phyloP scores from a whole-genome alignment of 345 rosid species.

The Acer negundo region DNA sequence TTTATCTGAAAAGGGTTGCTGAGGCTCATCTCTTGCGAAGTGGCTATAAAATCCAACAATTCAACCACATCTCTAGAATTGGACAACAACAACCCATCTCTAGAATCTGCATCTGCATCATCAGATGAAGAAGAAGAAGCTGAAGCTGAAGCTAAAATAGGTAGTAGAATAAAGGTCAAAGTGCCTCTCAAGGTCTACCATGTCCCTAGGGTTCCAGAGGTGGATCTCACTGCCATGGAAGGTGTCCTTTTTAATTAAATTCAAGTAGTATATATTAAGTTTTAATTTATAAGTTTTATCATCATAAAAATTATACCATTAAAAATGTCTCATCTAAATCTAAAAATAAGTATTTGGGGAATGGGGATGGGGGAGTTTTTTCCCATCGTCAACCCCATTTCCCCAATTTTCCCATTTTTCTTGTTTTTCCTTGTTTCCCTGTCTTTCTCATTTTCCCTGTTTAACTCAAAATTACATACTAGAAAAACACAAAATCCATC shows the following conservation, averaged over 20 bases:
- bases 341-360: too few species aligned
- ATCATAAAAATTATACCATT: too few species aligned
- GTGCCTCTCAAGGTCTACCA: constrained; percentile 87
- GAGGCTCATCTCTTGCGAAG: constrained; percentile 37
- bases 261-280: too few species aligned
- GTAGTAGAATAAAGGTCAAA: constrained; percentile 74
- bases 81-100: constrained; percentile 25
- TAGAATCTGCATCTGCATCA: constrained; percentile 23
- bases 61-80: constrained; percentile 26
- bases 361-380: too few species aligned
- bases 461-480: too few species aligned
- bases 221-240: constrained; percentile 80
- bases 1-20: constrained; percentile 4
- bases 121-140: not conserved
- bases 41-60: constrained; percentile 35
- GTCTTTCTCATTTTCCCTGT: too few species aligned
- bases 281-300: too few species aligned
- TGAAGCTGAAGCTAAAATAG: constrained; percentile 43
- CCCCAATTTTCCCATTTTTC: too few species aligned
- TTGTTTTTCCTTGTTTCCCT: too few species aligned
- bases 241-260: constrained; percentile 31
- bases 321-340: too few species aligned
- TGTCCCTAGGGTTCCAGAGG: constrained; percentile 68
- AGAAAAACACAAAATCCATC: too few species aligned
- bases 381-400: too few species aligned